Evolutionary conservation across 257 asterid genomes (phyloP).

Genomic region (Solanum piurae): DNA sequence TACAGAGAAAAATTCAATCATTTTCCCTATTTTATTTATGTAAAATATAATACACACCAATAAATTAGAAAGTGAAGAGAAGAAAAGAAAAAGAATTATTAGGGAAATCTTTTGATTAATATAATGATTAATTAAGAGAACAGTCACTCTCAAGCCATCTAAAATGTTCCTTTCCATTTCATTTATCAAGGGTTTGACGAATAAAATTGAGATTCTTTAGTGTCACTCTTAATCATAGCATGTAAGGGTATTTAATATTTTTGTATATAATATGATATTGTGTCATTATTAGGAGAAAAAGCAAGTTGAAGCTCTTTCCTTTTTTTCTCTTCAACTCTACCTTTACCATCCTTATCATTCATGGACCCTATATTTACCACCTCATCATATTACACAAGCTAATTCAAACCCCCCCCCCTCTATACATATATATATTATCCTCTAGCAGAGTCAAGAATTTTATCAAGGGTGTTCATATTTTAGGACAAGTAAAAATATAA

Average conservation of each 20-base stretch:
- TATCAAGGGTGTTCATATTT: no score
- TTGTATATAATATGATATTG: constrained; percentile 5
- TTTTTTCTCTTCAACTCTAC: no score
- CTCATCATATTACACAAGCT: not conserved
- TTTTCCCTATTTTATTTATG: no score
- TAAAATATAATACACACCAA: not conserved
- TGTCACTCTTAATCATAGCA: constrained; percentile 53
- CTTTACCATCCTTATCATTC: constrained; percentile 7
- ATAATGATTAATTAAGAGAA: not conserved
- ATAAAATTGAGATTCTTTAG: constrained; percentile 35
- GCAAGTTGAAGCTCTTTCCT: not conserved
- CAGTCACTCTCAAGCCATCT: constrained; percentile 17
- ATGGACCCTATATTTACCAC: constrained; percentile 27
- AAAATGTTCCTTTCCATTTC: constrained; percentile 23
- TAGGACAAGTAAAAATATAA: no score
- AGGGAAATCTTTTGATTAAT: not conserved
- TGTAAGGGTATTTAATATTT: not conserved
- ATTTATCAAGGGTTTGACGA: constrained; percentile 33
- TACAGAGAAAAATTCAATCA: not conserved
- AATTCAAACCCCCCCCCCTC: no score
- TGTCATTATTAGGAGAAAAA: constrained; percentile 16
- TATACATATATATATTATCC: no score
- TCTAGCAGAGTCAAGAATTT: no score
- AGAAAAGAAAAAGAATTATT: not conserved
- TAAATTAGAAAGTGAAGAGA: not conserved